Conservation (phyloP, 1,284 basidiomycete genomes). For the Ganoderma boninense region DNA sequence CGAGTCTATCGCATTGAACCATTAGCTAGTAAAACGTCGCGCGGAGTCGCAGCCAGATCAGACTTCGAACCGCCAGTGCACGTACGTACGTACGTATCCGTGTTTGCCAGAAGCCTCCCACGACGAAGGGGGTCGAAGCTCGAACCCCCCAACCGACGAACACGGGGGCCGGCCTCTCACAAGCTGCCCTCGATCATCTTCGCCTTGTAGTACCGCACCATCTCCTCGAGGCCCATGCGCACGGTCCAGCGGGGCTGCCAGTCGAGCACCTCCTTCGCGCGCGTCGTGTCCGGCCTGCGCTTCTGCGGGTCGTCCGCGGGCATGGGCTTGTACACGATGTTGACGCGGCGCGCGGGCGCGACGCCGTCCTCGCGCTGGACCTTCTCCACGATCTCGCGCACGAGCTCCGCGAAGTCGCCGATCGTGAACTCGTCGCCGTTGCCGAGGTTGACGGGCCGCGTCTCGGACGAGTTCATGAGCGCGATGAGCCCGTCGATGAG, state of each 20-base stretch:
- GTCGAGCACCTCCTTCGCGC: conserved; percentile 84
- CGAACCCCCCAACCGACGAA: too few relatives aligned
- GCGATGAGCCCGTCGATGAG: conserved; percentile 86
- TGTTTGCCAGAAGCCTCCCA: background rate
- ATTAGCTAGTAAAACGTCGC: conserved; percentile 1
- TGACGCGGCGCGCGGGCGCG: conserved; percentile 61
- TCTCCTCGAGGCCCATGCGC: conserved; percentile 91
- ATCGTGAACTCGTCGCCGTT: conserved; percentile 96
- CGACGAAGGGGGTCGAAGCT: background rate
- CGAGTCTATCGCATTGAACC: conserved; percentile 15
- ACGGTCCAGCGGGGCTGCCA: conserved; percentile 97
- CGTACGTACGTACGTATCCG: too few relatives aligned
- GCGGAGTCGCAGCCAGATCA: background rate
- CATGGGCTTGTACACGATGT: conserved; percentile 86
- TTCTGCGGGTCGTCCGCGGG: conserved; percentile 95
- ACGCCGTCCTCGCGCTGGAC: conserved; percentile 86
- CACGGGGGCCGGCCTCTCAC: conserved; percentile 40
- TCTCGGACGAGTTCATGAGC: conserved; percentile 92
- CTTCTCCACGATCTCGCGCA: conserved; percentile 89
- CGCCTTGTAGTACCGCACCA: conserved; percentile 91
- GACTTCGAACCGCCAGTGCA: background rate
- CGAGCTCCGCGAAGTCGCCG: conserved; percentile 88
- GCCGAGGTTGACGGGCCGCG: conserved; percentile 95
- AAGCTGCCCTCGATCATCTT: conserved; percentile 86
- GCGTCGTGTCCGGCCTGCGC: conserved; percentile 90